Base-by-base conservation (phyloP, 345 rosid species). In the Pistacia vera region DNA sequence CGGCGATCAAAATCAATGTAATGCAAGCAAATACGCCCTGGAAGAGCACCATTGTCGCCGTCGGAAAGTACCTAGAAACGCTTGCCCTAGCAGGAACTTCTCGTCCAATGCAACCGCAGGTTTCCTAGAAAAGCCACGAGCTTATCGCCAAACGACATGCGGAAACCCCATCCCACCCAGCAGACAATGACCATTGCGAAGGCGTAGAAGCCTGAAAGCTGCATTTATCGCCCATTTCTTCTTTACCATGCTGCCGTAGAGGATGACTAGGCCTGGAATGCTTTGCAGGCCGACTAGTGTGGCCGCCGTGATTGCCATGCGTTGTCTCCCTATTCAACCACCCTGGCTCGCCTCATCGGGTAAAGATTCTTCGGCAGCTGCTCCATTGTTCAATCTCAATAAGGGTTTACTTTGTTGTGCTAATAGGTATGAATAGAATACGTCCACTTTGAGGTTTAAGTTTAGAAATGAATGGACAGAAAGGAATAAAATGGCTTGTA, bases 221-320 rank as follows among this genome's bases (percentile, higher is more conserved):
- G 90, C 86, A 87, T 90, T 86, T 22, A 88, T 64, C 0, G 93
- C 85, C 89, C 90, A 88, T 56, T 86, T 86, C 78, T 57, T 81
- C 36, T 81, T 80, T 0, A 85, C 83, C 68, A 85, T 22, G 84
- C 91, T 86, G 4, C 85, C 88, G 38, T 86, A 87, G 5, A 90
- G 54, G 81, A 88, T 85, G 28, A 88, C 83, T 0, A 90, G 83
- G 51, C 90, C 89, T 0, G 87, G 88, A 35, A 88, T 77, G 68
- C 75, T 85, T 5, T 86, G 91, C 7, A 85, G 81, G 14, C 89
- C 88, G 0, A 85, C 84, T 1, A 88, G 78, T 0, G 91, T 80
- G n/a, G 93, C 91, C 0, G 89, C 86, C 0, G 86, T 83, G 28
- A 88, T 74, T 90, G 91, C 93, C 93, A 88, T 11, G 82, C 85